Percentiles rank a stretch among this genome's conserved stretches.
phyloP scores from a whole-genome alignment of 257 asterid species.

The Forsythia viridissima region DNA sequence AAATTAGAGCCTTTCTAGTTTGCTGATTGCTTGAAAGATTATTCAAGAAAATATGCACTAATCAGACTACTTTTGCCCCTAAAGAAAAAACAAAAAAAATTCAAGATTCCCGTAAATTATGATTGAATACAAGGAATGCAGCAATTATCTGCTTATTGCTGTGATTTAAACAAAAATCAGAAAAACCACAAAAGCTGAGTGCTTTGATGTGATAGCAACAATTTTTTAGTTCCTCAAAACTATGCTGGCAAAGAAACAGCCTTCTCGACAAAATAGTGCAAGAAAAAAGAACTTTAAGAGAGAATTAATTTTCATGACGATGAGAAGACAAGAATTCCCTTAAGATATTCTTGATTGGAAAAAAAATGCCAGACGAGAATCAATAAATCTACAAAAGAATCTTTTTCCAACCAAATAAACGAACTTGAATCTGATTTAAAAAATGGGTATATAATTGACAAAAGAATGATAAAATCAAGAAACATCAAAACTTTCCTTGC shows the following conservation, averaged over 20 bases:
- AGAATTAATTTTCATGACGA: neutral
- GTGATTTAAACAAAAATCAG: neutral
- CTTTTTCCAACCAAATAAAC: neutral
- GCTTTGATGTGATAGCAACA: neutral
- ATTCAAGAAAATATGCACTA: neutral
- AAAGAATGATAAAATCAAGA: conserved; percentile 4
- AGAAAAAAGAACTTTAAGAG: neutral
- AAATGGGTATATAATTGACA: neutral
- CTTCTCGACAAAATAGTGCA: neutral
- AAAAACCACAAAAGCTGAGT: neutral
- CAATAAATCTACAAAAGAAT: conserved; percentile 15
- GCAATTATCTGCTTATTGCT: neutral
- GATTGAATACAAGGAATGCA: neutral
- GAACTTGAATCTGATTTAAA: neutral
- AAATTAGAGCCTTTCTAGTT: conserved; percentile 11
- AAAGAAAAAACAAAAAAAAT: neutral
- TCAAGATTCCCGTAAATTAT: neutral
- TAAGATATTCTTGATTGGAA: neutral
- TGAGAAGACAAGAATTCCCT: neutral
- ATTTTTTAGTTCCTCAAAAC: neutral
- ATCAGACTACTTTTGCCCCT: neutral
- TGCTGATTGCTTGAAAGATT: neutral
- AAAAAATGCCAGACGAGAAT: conserved; percentile 5
- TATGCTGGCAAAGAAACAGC: neutral
- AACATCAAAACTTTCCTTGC: neutral